Percentiles rank a stretch among this genome's conserved stretches.
Conservation (phyloP, 1,284 basidiomycete genomes). For the Cystobasidiaceae sp. region DNA sequence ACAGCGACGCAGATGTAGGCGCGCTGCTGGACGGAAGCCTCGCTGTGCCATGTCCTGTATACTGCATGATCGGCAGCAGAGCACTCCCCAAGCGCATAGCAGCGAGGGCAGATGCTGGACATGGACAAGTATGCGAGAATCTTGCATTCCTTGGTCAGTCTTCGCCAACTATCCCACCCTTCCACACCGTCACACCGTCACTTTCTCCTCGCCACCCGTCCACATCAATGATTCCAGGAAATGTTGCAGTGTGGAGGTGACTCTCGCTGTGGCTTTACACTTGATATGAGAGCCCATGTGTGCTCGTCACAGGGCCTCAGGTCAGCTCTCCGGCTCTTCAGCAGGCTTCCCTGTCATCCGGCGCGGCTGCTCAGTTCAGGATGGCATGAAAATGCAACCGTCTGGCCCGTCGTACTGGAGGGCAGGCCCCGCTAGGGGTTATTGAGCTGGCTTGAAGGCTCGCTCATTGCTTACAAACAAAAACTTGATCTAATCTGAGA, state of each 20-base stretch:
- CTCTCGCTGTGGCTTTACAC: conserved; percentile 5
- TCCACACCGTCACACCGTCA: background rate
- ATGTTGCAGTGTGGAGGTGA: background rate
- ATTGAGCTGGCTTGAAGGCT: too few relatives aligned
- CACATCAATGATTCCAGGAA: background rate
- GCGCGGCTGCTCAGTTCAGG: background rate
- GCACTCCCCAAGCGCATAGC: conserved; percentile 66
- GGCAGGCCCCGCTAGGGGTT: too few relatives aligned
- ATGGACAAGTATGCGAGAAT: conserved; percentile 72
- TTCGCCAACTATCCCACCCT: background rate
- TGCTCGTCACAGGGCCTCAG: background rate
- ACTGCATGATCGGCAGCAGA: conserved; percentile 79
- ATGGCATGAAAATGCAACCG: too few relatives aligned
- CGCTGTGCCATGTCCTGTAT: conserved; percentile 81
- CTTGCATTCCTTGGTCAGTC: conserved; percentile 74
- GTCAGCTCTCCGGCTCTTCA: too few relatives aligned
- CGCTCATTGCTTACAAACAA: conserved; percentile 22
- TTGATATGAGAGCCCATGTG: conserved; percentile 17
- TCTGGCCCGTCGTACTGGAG: too few relatives aligned
- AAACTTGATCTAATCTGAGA: conserved; percentile 36
- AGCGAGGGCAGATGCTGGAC: conserved; percentile 65
- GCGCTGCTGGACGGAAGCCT: conserved; percentile 62
- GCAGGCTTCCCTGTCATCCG: background rate
- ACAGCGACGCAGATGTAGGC: conserved; percentile 54
- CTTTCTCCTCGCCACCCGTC: background rate